Evolutionary conservation across 495 filamentous ascomycete species (phyloP).

Genomic region (Bacidia rubella): DNA sequence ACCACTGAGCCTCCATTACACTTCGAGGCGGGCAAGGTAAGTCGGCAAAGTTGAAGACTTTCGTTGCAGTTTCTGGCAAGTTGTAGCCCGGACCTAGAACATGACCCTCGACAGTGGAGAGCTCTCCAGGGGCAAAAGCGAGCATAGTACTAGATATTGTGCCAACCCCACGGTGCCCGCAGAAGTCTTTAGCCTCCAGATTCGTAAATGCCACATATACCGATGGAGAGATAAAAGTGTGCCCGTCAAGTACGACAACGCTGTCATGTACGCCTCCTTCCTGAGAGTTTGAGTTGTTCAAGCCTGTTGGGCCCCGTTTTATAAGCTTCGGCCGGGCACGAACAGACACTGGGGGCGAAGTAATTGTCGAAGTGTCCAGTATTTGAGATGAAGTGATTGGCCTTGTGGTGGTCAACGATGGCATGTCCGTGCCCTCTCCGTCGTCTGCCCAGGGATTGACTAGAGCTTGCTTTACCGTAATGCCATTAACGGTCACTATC

Average conservation of each 20-base stretch:
- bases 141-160: conserved; percentile 2
- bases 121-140: conserved; percentile 8
- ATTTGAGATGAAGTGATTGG: not conserved
- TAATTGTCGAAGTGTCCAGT: not conserved
- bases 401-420: not conserved
- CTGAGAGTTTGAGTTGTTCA: not conserved
- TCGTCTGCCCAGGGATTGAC: conserved; percentile 1
- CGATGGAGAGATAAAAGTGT: conserved; percentile 5
- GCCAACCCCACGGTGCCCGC: not conserved
- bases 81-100: not conserved
- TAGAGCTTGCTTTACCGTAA: not conserved
- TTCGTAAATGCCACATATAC: conserved; percentile 2
- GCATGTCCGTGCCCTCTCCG: not conserved
- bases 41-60: conserved; percentile 4
- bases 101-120: conserved; percentile 6
- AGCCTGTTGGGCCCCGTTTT: not conserved
- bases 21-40: not conserved
- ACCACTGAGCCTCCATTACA: not conserved
- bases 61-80: not conserved
- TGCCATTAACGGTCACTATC: not conserved
- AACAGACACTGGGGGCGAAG: not conserved
- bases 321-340: not conserved
- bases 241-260: not conserved
- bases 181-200: conserved; percentile 1
- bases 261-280: not conserved